phyloP scores from a whole-genome alignment of 495 filamentous ascomycete genomes.

The Aspergillus heteromorphus region DNA sequence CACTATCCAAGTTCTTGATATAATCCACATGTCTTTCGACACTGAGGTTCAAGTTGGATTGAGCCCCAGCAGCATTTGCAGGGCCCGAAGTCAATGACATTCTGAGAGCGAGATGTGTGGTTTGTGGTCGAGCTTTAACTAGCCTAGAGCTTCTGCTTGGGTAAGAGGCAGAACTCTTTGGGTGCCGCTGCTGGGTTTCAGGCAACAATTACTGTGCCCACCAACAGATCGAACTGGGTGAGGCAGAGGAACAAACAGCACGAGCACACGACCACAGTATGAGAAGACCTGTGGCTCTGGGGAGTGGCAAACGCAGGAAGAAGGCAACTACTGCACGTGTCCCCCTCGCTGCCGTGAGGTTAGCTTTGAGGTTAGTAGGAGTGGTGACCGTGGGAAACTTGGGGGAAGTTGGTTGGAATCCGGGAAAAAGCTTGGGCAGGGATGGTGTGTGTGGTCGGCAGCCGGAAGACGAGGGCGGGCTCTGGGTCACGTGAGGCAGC shows the following conservation, averaged over 20 bases:
- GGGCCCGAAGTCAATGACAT: conserved; percentile 63
- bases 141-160: neutral
- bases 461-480: neutral
- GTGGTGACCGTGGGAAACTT: neutral
- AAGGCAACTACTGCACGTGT: neutral
- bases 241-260: neutral
- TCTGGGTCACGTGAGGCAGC: conserved; percentile 9
- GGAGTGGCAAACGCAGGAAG: neutral
- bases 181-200: neutral
- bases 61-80: conserved; percentile 45
- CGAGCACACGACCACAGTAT: conserved; percentile 4
- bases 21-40: conserved; percentile 82
- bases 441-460: neutral
- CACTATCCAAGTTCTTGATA: conserved; percentile 86
- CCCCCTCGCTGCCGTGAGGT: neutral
- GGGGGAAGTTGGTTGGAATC: neutral
- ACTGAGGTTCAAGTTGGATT: conserved; percentile 52
- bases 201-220: neutral
- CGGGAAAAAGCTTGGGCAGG: conserved; percentile 3
- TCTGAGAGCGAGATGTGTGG: neutral
- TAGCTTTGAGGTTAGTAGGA: conserved; percentile 3
- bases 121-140: neutral
- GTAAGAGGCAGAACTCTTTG: neutral
- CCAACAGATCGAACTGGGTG: neutral
- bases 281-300: neutral